Conservation (phyloP, 805 yeast genomes). For the Metschnikowia dekortorum region DNA sequence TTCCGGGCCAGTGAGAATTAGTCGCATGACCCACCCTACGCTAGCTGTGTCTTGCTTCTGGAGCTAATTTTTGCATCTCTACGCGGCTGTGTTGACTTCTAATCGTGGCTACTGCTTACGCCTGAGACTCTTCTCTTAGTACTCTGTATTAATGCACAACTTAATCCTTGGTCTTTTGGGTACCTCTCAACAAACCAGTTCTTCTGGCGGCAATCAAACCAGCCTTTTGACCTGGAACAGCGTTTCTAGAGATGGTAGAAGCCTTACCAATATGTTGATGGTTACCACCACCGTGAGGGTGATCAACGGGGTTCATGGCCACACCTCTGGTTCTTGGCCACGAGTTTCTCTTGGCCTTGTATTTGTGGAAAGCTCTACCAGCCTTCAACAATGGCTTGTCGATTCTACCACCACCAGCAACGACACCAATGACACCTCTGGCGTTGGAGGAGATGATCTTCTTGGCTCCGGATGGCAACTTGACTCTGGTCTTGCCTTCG, state of each 20-base stretch:
- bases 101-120: not conserved
- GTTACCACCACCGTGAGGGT: slow-evolving; percentile 99
- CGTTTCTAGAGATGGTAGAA: slow-evolving; percentile 98
- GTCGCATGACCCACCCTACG: too few relatives aligned
- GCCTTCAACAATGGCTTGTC: slow-evolving; percentile 99
- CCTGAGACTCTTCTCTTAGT: not conserved
- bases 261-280: slow-evolving; percentile 99
- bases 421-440: slow-evolving; percentile 99
- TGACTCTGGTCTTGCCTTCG: slow-evolving; percentile 97
- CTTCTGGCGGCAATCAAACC: slow-evolving; percentile 99
- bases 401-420: slow-evolving; percentile 99
- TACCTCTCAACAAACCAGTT: slow-evolving; percentile 99
- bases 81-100: too few relatives aligned
- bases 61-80: too few relatives aligned
- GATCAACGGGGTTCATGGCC: slow-evolving; percentile 99
- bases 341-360: slow-evolving; percentile 65
- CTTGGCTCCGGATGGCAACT: slow-evolving; percentile 94
- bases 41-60: too few relatives aligned
- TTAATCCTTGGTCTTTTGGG: slow-evolving; percentile 71
- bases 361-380: slow-evolving; percentile 96
- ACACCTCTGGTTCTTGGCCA: slow-evolving; percentile 99
- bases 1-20: too few relatives aligned
- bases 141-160: slow-evolving; percentile 19
- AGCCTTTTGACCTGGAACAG: slow-evolving; percentile 99
- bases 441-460: slow-evolving; percentile 92